A percentile compares a stretch with the other conserved stretches of the same genome.
Evolutionary conservation across 306 rosid species (phyloP).

Genomic region (Macrotyloma uniflorum): DNA sequence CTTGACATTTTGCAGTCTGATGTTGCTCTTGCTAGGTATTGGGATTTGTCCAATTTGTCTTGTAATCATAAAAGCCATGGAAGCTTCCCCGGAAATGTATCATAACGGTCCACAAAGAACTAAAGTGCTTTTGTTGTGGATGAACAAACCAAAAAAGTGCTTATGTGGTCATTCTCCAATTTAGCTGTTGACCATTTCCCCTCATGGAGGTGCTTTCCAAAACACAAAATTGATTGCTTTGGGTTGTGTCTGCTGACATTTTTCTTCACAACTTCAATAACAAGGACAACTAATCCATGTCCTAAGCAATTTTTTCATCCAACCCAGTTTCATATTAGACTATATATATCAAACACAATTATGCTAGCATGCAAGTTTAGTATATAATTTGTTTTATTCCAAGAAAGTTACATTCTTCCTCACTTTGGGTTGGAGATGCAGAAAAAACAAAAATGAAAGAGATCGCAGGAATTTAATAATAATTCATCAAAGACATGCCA

Average conservation of each 20-base stretch:
- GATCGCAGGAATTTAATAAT: background rate
- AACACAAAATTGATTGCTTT: background rate
- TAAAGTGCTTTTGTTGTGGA: constrained; percentile 27
- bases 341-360: too few species aligned
- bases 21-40: background rate
- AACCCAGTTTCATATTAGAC: too few species aligned
- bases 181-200: background rate
- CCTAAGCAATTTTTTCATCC: background rate
- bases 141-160: constrained; percentile 21
- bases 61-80: background rate
- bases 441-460: background rate
- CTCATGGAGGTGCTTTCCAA: background rate
- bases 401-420: too few species aligned
- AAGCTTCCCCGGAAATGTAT: background rate
- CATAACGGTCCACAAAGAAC: background rate
- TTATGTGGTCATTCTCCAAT: constrained; percentile 1
- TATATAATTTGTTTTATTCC: too few species aligned
- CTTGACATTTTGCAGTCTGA: background rate
- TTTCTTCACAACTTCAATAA: constrained; percentile 3
- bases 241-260: background rate
- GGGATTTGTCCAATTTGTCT: background rate
- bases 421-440: background rate
- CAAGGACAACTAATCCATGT: constrained; percentile 6
- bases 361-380: too few species aligned
- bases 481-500: background rate